Evolutionary conservation across 441 rosid species (phyloP).

Genomic region (Corymbia citriodora): DNA sequence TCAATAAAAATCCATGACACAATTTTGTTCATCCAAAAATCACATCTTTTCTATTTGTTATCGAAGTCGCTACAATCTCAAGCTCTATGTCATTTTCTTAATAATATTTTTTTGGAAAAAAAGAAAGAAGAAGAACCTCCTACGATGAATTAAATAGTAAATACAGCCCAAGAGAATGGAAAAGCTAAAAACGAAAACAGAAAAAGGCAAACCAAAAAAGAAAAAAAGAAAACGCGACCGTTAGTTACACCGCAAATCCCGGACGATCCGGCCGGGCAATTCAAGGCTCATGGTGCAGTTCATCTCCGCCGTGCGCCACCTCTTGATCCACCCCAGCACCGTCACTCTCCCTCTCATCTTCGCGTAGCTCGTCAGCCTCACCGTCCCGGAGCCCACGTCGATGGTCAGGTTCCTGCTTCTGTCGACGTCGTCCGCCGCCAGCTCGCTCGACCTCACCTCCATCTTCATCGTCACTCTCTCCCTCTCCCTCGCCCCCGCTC

Average conservation of each 20-base stretch:
- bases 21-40: not conserved
- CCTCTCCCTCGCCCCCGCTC: not conserved
- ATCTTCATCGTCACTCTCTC: not conserved
- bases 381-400: slow-evolving; percentile 2
- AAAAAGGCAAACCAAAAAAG: not conserved
- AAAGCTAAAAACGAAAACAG: not conserved
- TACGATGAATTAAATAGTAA: not conserved
- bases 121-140: not conserved
- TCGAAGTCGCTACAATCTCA: not conserved
- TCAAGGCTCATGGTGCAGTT: slow-evolving; percentile 8
- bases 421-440: not conserved
- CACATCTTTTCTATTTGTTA: not conserved
- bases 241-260: not conserved
- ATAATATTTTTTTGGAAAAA: not conserved
- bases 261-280: not conserved
- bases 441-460: not conserved
- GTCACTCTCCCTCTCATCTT: slow-evolving; percentile 1
- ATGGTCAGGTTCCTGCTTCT: not conserved
- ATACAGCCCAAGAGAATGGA: not conserved
- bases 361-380: not conserved
- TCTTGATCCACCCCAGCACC: slow-evolving; percentile 1
- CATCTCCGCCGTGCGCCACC: slow-evolving; percentile 6
- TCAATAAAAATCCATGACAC: not conserved
- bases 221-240: not conserved
- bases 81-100: not conserved